Conservation (phyloP, 495 filamentous ascomycete species). For the Margaritispora aquatica region DNA sequence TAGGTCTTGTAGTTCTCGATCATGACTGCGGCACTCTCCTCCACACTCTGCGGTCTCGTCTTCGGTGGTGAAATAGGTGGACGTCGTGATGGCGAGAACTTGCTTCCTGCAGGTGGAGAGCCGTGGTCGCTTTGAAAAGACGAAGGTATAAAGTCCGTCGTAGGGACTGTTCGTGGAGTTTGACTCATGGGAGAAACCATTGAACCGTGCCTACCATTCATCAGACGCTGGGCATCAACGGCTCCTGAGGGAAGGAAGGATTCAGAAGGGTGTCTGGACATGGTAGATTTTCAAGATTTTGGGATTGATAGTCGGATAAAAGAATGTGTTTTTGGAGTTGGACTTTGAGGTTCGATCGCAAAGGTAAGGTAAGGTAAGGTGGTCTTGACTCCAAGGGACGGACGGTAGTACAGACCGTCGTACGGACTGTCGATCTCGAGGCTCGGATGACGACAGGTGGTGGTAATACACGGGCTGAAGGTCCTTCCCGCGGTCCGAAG, state of each 20-base stretch:
- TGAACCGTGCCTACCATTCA: not conserved
- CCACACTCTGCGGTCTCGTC: constrained; percentile 19
- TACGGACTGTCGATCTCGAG: not conserved
- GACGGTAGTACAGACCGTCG: not conserved
- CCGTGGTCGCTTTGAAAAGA: constrained; percentile 1
- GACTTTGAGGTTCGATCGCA: not conserved
- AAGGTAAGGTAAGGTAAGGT: not conserved
- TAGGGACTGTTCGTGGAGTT: constrained; percentile 11
- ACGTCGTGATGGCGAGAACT: constrained; percentile 7
- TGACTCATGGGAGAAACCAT: constrained; percentile 12
- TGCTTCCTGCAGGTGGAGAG: constrained; percentile 1
- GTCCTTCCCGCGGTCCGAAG: not conserved
- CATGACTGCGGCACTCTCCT: constrained; percentile 13
- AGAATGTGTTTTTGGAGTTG: not conserved
- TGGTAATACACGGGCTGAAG: not conserved
- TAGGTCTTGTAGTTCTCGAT: constrained; percentile 23
- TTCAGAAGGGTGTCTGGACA: constrained; percentile 21
- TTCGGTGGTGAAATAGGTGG: constrained; percentile 21
- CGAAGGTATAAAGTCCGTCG: constrained; percentile 6
- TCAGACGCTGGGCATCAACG: constrained; percentile 8
- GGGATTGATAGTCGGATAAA: not conserved
- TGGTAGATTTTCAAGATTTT: constrained; percentile 7
- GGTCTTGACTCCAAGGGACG: not conserved
- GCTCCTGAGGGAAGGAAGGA: constrained; percentile 25
- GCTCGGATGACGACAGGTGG: not conserved